phyloP scores from a whole-genome alignment of 2,329 filamentous ascomycete genomes.

The Diaporthe ampelina region DNA sequence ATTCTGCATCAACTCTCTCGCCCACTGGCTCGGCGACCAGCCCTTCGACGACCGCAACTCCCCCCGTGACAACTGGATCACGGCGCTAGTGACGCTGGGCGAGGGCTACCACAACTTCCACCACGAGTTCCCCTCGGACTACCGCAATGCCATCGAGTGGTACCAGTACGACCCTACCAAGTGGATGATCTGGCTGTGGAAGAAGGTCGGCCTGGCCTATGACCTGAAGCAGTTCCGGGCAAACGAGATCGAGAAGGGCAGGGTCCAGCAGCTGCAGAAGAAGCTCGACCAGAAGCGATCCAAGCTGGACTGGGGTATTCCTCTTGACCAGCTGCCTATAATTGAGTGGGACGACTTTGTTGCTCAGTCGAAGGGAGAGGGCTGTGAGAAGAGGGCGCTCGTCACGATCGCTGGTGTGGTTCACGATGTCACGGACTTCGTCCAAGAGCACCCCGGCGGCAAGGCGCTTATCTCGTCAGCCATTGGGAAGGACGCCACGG shows the following conservation, averaged over 20 bases:
- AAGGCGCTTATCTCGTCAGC: constrained; percentile 87
- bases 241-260: constrained; percentile 94
- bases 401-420: constrained; percentile 86
- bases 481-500: constrained; percentile 89
- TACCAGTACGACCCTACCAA: constrained; percentile 94
- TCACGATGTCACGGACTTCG: constrained; percentile 86
- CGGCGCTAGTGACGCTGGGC: constrained; percentile 85
- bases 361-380: constrained; percentile 73
- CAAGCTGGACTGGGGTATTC: constrained; percentile 87
- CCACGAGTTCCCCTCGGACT: constrained; percentile 93
- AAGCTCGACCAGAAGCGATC: constrained; percentile 91
- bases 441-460: constrained; percentile 89
- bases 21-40: constrained; percentile 92
- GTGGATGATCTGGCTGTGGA: constrained; percentile 89
- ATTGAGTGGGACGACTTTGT: constrained; percentile 91
- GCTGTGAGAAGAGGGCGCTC: constrained; percentile 68
- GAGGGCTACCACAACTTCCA: constrained; percentile 96
- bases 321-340: constrained; percentile 87
- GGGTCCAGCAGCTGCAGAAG: constrained; percentile 90
- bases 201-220: constrained; percentile 85
- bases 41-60: constrained; percentile 95
- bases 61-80: constrained; percentile 88
- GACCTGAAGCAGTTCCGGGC: constrained; percentile 91
- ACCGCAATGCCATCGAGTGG: constrained; percentile 93
- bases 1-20: constrained; percentile 92